Evolutionary conservation across 2,329 filamentous ascomycete species (phyloP), one percentile per base, ranked within the genome.

Genomic region (Penicillium sp.): DNA sequence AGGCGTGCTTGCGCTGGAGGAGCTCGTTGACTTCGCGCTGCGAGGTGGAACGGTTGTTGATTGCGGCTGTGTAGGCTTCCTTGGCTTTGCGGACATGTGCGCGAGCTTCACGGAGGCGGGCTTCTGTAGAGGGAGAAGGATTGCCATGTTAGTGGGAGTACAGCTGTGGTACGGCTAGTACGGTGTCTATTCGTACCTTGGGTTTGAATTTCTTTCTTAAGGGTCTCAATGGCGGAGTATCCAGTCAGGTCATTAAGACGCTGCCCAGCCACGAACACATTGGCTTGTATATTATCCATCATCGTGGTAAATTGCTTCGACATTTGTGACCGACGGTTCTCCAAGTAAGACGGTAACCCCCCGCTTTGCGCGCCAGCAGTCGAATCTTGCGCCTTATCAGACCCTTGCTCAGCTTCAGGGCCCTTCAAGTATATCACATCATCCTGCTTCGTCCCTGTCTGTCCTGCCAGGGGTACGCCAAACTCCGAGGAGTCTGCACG

Each of bases 11-110:
- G 59, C 95, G 87, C 62, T 96, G 94, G 7, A 99, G 85, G 25
- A 99, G 84, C 22, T 92, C 91, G 49, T 96, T 97, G 41, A 98
- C 93, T 81, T 99, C 95, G 67, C 95, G 91, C 78, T 98, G 94
- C 1, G 93, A 96, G 15, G 89, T 81, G n/a, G 91, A 89, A 66
- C 96, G 90, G 67, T 89, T 88, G 57, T 89, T 84, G 65, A 95
- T 93, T 35, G 92, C 91, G n/a, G 87, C 83, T 69, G 94, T 90
- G 81, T 98, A 96, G 51, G 83, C 83, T 52, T 85, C 82, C 63
- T 95, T 92, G 17, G 91, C 87, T 37, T 83, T 78, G 61, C 88
- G 88, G 54, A 98, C 90, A 20, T 82, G 82, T 22, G 78, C 73
- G 67, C 92, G 88, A 2, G 89, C 75, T 34, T 69, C 52, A 47